A percentile compares a stretch with the other conserved stretches of the same genome.
Evolutionary conservation across 2,329 filamentous ascomycete species (phyloP).

Genomic region (Moelleriella libera): DNA sequence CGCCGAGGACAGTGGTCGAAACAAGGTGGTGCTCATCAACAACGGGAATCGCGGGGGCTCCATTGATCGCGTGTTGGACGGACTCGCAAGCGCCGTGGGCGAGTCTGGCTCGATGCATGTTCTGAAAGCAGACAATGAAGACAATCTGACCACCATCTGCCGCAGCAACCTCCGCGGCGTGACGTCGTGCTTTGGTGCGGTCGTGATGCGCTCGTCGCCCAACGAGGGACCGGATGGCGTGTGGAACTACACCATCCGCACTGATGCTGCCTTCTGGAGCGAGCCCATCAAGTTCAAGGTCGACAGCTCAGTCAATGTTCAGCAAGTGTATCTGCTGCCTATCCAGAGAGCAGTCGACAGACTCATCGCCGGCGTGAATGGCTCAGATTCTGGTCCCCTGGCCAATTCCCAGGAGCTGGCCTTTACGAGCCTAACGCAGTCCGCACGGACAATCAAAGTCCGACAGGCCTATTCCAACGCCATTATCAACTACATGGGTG

Average conservation of each 20-base stretch:
- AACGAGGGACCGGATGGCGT: slow-evolving; percentile 47
- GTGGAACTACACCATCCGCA: slow-evolving; percentile 81
- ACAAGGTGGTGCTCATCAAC: slow-evolving; percentile 67
- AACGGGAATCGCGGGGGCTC: slow-evolving; percentile 54
- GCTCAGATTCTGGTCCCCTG: slow-evolving; percentile 23
- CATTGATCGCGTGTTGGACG: slow-evolving; percentile 57
- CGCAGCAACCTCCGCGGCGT: slow-evolving; percentile 50
- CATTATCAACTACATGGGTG: slow-evolving; percentile 62
- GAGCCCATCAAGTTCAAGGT: slow-evolving; percentile 51
- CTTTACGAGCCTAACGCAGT: slow-evolving; percentile 57
- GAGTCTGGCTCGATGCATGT: slow-evolving; percentile 37
- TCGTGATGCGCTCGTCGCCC: slow-evolving; percentile 64
- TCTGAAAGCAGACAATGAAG: slow-evolving; percentile 36
- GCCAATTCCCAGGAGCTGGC: slow-evolving; percentile 46
- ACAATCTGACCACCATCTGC: slow-evolving; percentile 49
- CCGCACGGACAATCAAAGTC: slow-evolving; percentile 52
- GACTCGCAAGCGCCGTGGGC: slow-evolving; percentile 42
- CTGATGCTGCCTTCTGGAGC: slow-evolving; percentile 49
- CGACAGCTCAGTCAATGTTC: slow-evolving; percentile 53
- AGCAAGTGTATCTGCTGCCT: slow-evolving; percentile 64
- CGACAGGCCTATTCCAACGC: slow-evolving; percentile 54
- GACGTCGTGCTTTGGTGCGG: slow-evolving; percentile 58
- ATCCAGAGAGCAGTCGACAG: slow-evolving; percentile 66
- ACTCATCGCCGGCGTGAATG: slow-evolving; percentile 48
- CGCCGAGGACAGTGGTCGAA: slow-evolving; percentile 39